These are phyloP conservation scores for Niveomyces coronatus DNA, from an alignment of 2,329 filamentous ascomycete species.

Conservation along the genomic window DNA sequence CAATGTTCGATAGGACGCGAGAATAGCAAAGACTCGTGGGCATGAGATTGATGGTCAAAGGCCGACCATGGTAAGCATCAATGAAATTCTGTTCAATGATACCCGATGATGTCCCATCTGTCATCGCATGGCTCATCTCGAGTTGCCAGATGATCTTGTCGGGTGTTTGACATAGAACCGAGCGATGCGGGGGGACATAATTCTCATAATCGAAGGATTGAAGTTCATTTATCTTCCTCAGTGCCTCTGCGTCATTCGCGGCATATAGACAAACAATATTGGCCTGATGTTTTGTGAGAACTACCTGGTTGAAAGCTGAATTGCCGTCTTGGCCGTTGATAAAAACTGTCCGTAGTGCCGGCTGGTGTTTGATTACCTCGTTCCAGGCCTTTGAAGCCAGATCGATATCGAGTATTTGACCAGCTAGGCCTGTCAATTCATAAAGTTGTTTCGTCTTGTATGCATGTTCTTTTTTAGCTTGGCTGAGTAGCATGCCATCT, in stretches of 20 bases:
- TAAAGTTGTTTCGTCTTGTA: neutral
- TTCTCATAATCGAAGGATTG: neutral
- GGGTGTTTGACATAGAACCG: neutral
- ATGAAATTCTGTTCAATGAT: conserved; percentile 2
- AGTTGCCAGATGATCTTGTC: conserved; percentile 1
- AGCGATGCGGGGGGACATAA: neutral
- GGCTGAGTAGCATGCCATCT: neutral
- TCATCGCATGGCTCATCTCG: conserved; percentile 4
- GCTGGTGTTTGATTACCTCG: neutral
- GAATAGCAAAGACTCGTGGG: neutral
- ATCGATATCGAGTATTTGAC: neutral
- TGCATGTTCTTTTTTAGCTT: neutral
- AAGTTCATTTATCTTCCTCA: neutral
- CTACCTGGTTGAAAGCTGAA: neutral
- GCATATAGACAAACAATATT: neutral
- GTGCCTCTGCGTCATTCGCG: neutral
- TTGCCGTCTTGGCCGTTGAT: neutral
- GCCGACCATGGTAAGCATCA: neutral
- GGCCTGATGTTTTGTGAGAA: neutral
- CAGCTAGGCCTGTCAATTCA: neutral
- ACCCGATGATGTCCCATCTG: neutral
- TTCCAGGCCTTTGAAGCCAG: neutral
- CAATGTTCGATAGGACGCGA: neutral
- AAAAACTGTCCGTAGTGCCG: neutral
- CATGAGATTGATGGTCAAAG: neutral